These are phyloP conservation scores for Paraconiothyrium sp. DNA, from an alignment of 2,329 filamentous ascomycete genomes.

Conservation along the genomic window DNA sequence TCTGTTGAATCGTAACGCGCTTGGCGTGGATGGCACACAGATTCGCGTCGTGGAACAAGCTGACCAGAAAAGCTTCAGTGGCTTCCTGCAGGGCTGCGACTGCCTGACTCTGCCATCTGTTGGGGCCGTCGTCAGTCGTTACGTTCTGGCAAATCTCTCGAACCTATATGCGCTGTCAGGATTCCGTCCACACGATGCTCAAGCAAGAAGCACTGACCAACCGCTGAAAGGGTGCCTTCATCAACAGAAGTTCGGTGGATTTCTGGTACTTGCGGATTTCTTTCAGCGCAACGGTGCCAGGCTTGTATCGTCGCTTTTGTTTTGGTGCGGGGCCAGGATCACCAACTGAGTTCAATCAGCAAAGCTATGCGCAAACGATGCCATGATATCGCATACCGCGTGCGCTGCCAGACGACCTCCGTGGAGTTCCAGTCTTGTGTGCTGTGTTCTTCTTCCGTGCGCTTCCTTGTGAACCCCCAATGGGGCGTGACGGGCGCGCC, in stretches of 20 bases:
- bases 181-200: conserved; percentile 72
- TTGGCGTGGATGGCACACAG: conserved; percentile 98
- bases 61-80: conserved; percentile 98
- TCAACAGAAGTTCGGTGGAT: conserved; percentile 93
- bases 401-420: background rate
- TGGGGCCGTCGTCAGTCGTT: conserved; percentile 76
- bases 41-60: conserved; percentile 98
- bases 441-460: conserved; percentile 7
- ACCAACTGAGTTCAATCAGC: conserved; percentile 31
- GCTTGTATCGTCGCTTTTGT: conserved; percentile 56
- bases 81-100: conserved; percentile 98
- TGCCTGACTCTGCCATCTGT: conserved; percentile 90
- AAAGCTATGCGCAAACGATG: background rate
- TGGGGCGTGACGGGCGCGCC: conserved; percentile 42
- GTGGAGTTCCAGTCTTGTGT: background rate
- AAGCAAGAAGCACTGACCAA: conserved; percentile 63
- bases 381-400: conserved; percentile 1
- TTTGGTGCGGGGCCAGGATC: conserved; percentile 45
- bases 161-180: conserved; percentile 59
- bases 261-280: conserved; percentile 99
- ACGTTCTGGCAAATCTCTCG: conserved; percentile 72
- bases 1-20: conserved; percentile 97
- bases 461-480: conserved; percentile 28
- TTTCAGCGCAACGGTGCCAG: conserved; percentile 91
- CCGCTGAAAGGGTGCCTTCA: conserved; percentile 97